Evolutionary conservation across 257 asterid genomes (phyloP).

Genomic region (Rehmannia glutinosa): DNA sequence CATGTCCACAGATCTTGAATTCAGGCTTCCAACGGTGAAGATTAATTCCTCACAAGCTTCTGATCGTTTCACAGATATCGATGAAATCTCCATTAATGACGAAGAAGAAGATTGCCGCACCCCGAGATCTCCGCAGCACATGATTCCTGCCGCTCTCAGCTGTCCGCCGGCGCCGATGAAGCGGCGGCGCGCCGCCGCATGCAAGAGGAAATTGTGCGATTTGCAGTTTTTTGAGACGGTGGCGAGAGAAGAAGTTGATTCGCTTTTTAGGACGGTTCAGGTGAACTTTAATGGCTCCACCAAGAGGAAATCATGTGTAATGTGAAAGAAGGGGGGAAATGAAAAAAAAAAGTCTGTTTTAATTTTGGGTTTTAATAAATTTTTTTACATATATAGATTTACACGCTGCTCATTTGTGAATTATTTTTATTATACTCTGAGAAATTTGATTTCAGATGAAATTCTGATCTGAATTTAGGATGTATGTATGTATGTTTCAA

Average conservation of each 20-base stretch:
- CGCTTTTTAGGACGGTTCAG: slow-evolving; percentile 35
- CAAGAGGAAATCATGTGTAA: slow-evolving; percentile 34
- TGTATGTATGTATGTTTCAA: background rate
- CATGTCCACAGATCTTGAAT: slow-evolving; percentile 51
- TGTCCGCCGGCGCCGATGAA: slow-evolving; percentile 75
- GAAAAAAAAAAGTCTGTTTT: background rate
- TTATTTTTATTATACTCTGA: background rate
- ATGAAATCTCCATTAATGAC: too few species aligned
- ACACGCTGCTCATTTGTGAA: background rate
- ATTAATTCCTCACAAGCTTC: background rate
- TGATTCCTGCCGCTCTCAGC: slow-evolving; percentile 35
- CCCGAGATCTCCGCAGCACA: slow-evolving; percentile 38
- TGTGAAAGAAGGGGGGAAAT: background rate
- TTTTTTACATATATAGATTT: background rate
- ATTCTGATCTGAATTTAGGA: slow-evolving; percentile 10
- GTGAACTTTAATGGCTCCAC: slow-evolving; percentile 1
- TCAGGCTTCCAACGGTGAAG: slow-evolving; percentile 27
- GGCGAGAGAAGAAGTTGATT: slow-evolving; percentile 36
- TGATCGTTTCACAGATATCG: background rate
- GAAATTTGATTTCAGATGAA: slow-evolving; percentile 12
- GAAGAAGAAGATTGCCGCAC: slow-evolving; percentile 38
- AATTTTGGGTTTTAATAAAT: too few species aligned
- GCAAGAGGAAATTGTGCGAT: slow-evolving; percentile 43
- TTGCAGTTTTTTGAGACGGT: slow-evolving; percentile 36
- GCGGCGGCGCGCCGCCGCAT: slow-evolving; percentile 30